Percentiles rank a stretch among this genome's conserved stretches.
Evolutionary conservation across 2,329 filamentous ascomycete genomes (phyloP).

Genomic region (Plenodomus lindquistii): DNA sequence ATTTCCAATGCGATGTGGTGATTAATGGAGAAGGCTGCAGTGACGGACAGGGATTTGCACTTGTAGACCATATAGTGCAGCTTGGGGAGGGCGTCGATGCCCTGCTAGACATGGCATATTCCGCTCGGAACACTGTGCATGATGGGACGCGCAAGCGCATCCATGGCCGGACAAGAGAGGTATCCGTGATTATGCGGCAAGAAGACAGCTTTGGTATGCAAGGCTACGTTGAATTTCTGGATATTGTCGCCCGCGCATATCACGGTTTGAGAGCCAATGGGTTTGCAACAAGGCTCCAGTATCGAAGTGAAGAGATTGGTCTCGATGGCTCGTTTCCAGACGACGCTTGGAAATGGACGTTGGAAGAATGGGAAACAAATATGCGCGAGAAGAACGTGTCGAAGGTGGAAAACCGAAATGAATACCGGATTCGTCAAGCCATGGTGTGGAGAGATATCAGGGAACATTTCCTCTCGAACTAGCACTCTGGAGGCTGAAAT

Average conservation of each 20-base stretch:
- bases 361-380: conserved; percentile 5
- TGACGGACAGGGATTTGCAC: too few species aligned
- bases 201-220: neutral
- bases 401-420: neutral
- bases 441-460: neutral
- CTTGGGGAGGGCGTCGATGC: neutral
- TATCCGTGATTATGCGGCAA: conserved; percentile 5
- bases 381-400: conserved; percentile 1
- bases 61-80: too few species aligned
- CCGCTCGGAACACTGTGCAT: conserved; percentile 1
- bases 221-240: neutral
- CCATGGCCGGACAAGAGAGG: neutral
- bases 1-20: conserved; percentile 6
- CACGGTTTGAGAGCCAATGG: conserved; percentile 4
- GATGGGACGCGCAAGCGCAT: neutral
- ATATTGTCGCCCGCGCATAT: conserved; percentile 4
- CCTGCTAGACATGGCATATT: conserved; percentile 1
- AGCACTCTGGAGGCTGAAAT: neutral
- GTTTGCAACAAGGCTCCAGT: conserved; percentile 7
- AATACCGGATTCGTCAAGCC: neutral
- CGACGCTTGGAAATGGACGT: conserved; percentile 7
- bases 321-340: conserved; percentile 5
- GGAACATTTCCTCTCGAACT: neutral
- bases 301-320: conserved; percentile 4
- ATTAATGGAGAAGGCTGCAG: too few species aligned